Evolutionary conservation across 2,329 filamentous ascomycete genomes (phyloP).

Genomic region (Ascochyta fabae): DNA sequence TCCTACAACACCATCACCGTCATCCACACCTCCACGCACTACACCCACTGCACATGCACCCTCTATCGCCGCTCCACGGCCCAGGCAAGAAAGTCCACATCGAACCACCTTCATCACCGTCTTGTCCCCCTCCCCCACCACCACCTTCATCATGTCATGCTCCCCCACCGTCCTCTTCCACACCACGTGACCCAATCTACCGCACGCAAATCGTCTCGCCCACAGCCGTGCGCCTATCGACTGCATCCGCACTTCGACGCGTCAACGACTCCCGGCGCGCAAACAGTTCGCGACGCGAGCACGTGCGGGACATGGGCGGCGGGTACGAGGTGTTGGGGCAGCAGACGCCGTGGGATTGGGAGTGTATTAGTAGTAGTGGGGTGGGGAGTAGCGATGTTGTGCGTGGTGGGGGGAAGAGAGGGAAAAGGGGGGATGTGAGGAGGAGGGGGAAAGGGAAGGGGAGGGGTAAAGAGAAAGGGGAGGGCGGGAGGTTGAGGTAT

Average conservation of each 20-base stretch:
- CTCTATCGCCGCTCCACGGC: constrained; percentile 25
- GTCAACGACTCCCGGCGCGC: constrained; percentile 21
- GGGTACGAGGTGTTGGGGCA: constrained; percentile 41
- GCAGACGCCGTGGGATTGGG: constrained; percentile 45
- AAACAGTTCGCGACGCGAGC: constrained; percentile 1
- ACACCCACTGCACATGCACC: constrained; percentile 38
- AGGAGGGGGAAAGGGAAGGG: background rate
- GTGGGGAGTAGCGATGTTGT: constrained; percentile 21
- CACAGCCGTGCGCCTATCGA: constrained; percentile 32
- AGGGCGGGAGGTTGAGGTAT: constrained; percentile 28
- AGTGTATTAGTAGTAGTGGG: constrained; percentile 42
- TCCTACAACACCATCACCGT: constrained; percentile 25
- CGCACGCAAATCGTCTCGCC: constrained; percentile 40
- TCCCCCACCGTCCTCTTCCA: constrained; percentile 10
- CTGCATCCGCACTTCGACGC: constrained; percentile 32
- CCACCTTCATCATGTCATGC: background rate
- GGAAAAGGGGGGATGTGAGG: constrained; percentile 13
- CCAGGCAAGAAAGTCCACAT: constrained; percentile 24
- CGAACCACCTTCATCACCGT: constrained; percentile 24
- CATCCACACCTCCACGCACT: constrained; percentile 28
- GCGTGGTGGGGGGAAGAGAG: background rate
- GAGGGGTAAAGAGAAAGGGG: too few relatives aligned
- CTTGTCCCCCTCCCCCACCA: constrained; percentile 14
- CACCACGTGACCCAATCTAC: constrained; percentile 34
- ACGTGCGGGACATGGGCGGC: constrained; percentile 36